Percentiles rank a stretch among this genome's conserved stretches.
Evolutionary conservation across 2,329 filamentous ascomycete species (phyloP).

Genomic region (Aurifilum marmelostoma): DNA sequence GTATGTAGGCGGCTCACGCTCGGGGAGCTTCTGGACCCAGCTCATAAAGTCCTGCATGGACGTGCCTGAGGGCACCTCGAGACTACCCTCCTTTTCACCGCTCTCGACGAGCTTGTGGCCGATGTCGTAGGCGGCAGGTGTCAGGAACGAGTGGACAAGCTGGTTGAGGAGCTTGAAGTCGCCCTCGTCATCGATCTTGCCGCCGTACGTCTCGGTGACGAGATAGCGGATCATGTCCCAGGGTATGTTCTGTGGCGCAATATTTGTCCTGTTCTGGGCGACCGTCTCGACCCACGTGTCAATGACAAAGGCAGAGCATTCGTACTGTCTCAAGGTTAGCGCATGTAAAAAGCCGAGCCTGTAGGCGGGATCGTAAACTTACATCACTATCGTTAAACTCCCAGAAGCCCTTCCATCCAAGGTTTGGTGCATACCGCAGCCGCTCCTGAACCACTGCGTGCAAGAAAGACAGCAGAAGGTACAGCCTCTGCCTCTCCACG

Average conservation of each 20-base stretch:
- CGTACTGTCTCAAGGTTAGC: constrained; percentile 66
- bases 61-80: constrained; percentile 80
- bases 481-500: constrained; percentile 87
- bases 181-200: constrained; percentile 90
- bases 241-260: constrained; percentile 90
- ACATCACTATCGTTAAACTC: constrained; percentile 99
- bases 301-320: constrained; percentile 95
- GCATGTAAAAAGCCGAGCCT: neutral
- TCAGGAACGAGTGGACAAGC: constrained; percentile 79
- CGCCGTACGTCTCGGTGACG: constrained; percentile 92
- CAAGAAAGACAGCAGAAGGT: constrained; percentile 88
- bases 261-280: constrained; percentile 84
- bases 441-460: constrained; percentile 96
- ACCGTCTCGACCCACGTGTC: constrained; percentile 90
- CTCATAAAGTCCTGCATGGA: constrained; percentile 81
- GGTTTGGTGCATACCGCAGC: constrained; percentile 86
- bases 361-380: constrained; percentile 52
- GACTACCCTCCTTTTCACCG: constrained; percentile 57
- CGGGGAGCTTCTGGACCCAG: constrained; percentile 91
- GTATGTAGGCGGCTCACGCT: constrained; percentile 95
- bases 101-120: constrained; percentile 86
- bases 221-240: constrained; percentile 95
- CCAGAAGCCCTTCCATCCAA: constrained; percentile 99
- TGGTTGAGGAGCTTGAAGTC: constrained; percentile 76
- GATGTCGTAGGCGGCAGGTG: constrained; percentile 86